A percentile compares a stretch with the other conserved stretches of the same genome.
Evolutionary conservation across 129 eudicot species (phyloP).

Genomic region (Tagetes patula): DNA sequence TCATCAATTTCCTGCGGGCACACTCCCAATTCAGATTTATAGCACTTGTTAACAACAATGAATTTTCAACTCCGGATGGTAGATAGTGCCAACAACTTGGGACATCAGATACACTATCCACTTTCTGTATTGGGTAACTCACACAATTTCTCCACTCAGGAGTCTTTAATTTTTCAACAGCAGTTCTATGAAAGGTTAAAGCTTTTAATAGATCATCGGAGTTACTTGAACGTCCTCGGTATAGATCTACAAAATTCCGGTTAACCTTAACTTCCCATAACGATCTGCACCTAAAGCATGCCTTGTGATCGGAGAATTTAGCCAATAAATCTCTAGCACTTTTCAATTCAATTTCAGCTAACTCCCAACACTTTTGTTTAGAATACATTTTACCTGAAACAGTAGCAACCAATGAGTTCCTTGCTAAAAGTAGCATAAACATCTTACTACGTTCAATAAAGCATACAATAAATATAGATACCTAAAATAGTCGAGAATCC

Average conservation of each 20-base stretch:
- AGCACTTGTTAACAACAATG: constrained; percentile 38
- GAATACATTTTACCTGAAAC: no score
- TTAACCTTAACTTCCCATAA: no score
- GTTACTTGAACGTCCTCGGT: no score
- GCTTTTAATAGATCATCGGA: constrained; percentile 41
- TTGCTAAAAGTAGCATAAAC: no score
- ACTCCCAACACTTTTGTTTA: no score
- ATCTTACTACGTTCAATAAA: neutral
- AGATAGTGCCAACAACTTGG: constrained; percentile 72
- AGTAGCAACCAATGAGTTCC: no score
- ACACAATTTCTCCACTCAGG: constrained; percentile 51
- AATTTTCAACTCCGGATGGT: constrained; percentile 41
- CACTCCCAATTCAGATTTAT: constrained; percentile 80
- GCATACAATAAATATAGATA: constrained; percentile 23
- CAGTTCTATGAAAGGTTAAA: constrained; percentile 45
- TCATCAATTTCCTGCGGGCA: constrained; percentile 53
- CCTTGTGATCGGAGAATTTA: no score
- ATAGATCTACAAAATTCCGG: no score
- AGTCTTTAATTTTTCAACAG: constrained; percentile 44
- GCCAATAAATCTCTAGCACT: no score
- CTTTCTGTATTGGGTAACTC: constrained; percentile 40
- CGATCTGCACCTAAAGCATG: no score
- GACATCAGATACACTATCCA: constrained; percentile 45
- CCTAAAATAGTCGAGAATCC: constrained; percentile 60
- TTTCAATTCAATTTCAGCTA: no score